phyloP scores from a whole-genome alignment of 495 filamentous ascomycete species.

The Aspergillus indologenus region DNA sequence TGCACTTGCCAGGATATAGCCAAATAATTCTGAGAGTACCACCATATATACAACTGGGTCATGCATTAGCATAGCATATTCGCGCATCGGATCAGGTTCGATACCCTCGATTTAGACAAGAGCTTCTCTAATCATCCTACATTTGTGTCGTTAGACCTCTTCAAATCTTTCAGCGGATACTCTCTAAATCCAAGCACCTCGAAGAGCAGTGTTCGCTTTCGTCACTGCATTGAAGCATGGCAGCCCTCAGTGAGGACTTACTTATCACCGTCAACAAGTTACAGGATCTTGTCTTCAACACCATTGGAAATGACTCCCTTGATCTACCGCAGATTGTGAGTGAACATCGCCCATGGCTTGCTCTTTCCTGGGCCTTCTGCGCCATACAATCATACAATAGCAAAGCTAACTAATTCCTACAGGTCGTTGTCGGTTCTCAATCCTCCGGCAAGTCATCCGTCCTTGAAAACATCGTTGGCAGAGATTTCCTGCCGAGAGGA shows the following conservation, averaged over 20 bases:
- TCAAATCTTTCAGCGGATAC: background rate
- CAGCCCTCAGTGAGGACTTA: constrained; percentile 84
- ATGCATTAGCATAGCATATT: background rate
- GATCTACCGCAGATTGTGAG: constrained; percentile 97
- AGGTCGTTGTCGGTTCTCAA: constrained; percentile 99
- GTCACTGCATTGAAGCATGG: constrained; percentile 41
- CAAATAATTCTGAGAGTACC: background rate
- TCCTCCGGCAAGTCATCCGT: constrained; percentile 99
- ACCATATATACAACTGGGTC: background rate
- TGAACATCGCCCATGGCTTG: constrained; percentile 6
- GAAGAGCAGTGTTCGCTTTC: background rate
- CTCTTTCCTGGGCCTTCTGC: background rate
- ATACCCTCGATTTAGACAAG: background rate
- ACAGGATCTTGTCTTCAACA: constrained; percentile 98
- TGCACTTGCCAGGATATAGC: background rate
- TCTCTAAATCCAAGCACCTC: background rate
- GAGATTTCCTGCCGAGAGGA: constrained; percentile 94
- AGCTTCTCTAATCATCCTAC: background rate
- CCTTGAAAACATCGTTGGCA: constrained; percentile 96
- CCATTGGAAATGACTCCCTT: constrained; percentile 96
- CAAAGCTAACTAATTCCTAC: constrained; percentile 16
- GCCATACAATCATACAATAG: background rate
- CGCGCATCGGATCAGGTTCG: background rate
- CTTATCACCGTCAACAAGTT: constrained; percentile 92
- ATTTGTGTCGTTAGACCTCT: background rate